Base-by-base conservation (phyloP, 2,329 filamentous ascomycete genomes). In the Venturia effusa region DNA sequence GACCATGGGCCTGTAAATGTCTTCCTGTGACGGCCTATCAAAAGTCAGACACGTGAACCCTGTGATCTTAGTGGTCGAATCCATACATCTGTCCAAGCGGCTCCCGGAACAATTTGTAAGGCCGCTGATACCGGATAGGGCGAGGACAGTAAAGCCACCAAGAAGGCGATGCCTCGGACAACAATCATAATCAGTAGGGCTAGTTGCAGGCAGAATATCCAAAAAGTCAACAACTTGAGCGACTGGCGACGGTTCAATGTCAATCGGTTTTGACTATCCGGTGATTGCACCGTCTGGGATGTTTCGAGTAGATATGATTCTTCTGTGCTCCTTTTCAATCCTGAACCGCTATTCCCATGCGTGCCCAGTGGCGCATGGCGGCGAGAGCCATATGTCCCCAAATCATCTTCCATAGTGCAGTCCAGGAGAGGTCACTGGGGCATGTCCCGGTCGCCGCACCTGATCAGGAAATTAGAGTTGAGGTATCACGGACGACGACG, bases 1-100 rank as follows among this genome's bases (percentile, higher is more conserved):
- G 83, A 1, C 86, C 86, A 68, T 88, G 86, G 0, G 86, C 86
- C 75, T 88, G 85, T 3, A 89, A 76, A 67, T 86, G 84, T 39
- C 81, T 78, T 7, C 80, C 80, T 60, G 70, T 76, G 76, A 74
- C 74, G 19, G 69, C 72, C 73, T 74, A 37, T 48, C 19, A 19
- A 63, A 24, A 7, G 17, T 61, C 43, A 60, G 59, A 15, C 30
- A 32, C 34, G 39, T 24, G 64, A 19, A 66, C 37, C 13, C 13
- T 22, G 34, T 10, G 37, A 37, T n/a, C 3, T 27, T 6, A 45
- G 30, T 34, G 24, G 15, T 22, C 24, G 10, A 17, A 34, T 45
- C 66, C 70, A 62, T 65, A 73, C 73, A 10, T 72, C 73, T 11
- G 74, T 76, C 74, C 74, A 75, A n/a, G 74, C 75, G 43, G 70